These are phyloP conservation scores for Albifimbria verrucaria DNA, from an alignment of 2,329 filamentous ascomycete genomes.

Conservation along the genomic window DNA sequence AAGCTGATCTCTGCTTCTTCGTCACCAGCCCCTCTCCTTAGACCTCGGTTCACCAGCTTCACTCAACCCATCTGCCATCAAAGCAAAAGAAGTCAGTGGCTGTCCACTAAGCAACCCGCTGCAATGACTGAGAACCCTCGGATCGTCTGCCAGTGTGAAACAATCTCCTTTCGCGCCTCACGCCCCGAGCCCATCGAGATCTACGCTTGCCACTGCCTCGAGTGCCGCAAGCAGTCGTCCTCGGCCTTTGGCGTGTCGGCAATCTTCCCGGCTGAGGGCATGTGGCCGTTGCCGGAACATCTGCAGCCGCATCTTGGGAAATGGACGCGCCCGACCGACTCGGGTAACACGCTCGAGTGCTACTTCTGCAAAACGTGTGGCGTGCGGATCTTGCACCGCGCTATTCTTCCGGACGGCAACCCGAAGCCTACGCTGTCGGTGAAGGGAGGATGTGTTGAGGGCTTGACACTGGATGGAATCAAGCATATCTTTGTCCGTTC, in stretches of 20 bases:
- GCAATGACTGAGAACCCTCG: constrained; percentile 12
- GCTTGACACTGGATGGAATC: constrained; percentile 34
- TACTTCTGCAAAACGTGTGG: constrained; percentile 41
- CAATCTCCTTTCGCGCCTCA: constrained; percentile 32
- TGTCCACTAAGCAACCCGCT: not conserved
- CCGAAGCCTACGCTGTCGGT: constrained; percentile 35
- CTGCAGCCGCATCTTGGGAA: constrained; percentile 28
- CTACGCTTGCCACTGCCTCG: constrained; percentile 43
- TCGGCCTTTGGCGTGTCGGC: constrained; percentile 45
- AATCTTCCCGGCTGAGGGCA: constrained; percentile 35
- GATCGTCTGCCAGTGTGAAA: constrained; percentile 37
- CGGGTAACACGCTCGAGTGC: constrained; percentile 39
- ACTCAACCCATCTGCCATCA: not conserved
- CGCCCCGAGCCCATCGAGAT: constrained; percentile 29
- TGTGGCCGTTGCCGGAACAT: constrained; percentile 35
- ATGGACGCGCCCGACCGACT: constrained; percentile 36
- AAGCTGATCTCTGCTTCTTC: too few relatives aligned
- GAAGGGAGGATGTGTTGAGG: constrained; percentile 44
- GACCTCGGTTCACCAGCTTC: not conserved
- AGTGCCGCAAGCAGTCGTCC: constrained; percentile 41
- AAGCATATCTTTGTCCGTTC: constrained; percentile 43
- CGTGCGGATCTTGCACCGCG: constrained; percentile 44
- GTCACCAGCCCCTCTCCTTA: too few relatives aligned
- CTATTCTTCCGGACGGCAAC: constrained; percentile 32
- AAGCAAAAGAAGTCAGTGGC: not conserved